These are phyloP conservation scores for Angomonas ambiguus DNA, from an alignment of 208 protist species.

Conservation along the genomic window DNA sequence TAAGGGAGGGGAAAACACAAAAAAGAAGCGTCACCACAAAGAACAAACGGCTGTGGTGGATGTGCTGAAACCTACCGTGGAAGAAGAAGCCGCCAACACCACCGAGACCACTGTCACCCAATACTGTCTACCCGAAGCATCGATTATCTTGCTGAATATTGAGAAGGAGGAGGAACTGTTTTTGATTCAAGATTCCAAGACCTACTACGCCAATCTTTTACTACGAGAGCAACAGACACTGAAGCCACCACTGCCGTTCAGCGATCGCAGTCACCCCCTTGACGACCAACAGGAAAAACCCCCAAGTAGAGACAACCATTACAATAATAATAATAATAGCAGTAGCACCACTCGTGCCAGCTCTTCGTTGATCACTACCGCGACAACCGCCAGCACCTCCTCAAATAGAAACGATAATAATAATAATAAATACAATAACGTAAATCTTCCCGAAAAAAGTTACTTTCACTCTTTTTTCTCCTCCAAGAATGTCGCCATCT, in stretches of 20 bases:
- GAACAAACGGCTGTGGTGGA: neutral
- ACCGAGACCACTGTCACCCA: neutral
- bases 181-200: constrained; percentile 2
- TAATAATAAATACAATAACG: neutral
- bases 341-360: neutral
- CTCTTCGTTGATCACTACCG: too few species aligned
- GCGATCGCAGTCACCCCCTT: neutral
- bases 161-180: neutral
- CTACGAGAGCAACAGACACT: neutral
- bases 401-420: neutral
- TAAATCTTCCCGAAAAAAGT: neutral
- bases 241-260: neutral
- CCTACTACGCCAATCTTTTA: neutral
- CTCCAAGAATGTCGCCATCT: neutral
- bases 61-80: neutral
- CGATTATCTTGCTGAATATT: neutral
- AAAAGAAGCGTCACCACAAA: neutral
- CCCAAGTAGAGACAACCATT: neutral
- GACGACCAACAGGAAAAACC: neutral
- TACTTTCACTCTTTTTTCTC: constrained; percentile 6
- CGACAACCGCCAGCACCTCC: neutral
- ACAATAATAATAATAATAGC: neutral
- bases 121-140: neutral
- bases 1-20: neutral
- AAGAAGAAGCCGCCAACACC: neutral